A percentile compares a stretch with the other conserved stretches of the same genome.
phyloP scores from a whole-genome alignment of 176 grass and related monocot species.

The Musa acuminata region DNA sequence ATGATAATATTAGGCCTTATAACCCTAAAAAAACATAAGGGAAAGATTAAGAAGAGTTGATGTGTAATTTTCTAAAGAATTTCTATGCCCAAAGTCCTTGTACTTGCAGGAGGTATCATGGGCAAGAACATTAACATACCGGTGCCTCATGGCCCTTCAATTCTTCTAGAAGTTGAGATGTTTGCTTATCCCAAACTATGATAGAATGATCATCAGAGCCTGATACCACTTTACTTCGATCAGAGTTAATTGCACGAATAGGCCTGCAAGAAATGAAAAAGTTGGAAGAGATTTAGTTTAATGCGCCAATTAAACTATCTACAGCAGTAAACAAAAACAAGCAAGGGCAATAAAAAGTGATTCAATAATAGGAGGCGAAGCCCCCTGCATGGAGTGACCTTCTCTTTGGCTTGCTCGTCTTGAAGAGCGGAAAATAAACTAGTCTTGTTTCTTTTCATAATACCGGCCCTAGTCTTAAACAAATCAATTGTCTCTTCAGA shows the following conservation, averaged over 20 bases:
- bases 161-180: constrained; percentile 89
- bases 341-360: too few species aligned
- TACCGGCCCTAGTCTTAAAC: not conserved
- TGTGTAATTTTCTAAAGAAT: not conserved
- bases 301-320: not conserved
- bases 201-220: constrained; percentile 95
- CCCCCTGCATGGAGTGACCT: too few species aligned
- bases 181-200: constrained; percentile 98
- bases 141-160: constrained; percentile 81
- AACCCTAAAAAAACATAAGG: too few species aligned
- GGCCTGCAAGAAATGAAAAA: constrained; percentile 48
- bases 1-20: too few species aligned
- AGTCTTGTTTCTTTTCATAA: too few species aligned
- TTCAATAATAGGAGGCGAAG: too few species aligned
- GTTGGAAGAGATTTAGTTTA: not conserved
- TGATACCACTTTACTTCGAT: constrained; percentile 96
- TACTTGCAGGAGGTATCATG: not conserved
- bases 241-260: constrained; percentile 84
- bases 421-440: too few species aligned
- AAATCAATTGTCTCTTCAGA: not conserved
- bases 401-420: too few species aligned
- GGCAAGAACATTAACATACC: constrained; percentile 36
- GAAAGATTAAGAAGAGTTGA: too few species aligned
- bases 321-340: not conserved
- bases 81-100: not conserved